A percentile compares a stretch with the other conserved stretches of the same genome.
Conservation (phyloP, 179 eudicot species). For the Drosera spatulata region DNA sequence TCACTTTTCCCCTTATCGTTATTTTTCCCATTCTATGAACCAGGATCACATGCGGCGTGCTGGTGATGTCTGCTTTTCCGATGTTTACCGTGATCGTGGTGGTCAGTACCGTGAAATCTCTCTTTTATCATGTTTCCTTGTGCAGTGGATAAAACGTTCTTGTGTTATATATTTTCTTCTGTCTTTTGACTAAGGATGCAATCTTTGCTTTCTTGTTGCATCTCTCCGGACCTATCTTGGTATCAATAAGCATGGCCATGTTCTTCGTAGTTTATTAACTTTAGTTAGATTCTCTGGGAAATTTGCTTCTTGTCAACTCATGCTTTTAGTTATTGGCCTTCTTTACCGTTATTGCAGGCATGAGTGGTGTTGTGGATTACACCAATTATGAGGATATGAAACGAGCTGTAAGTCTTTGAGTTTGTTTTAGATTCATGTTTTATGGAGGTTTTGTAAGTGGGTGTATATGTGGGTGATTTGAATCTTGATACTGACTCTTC, state of each 20-base stretch:
- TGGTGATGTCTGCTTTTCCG: constrained; percentile 89
- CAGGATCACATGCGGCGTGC: constrained; percentile 97
- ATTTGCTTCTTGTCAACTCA: too few relatives aligned
- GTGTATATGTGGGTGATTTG: background rate
- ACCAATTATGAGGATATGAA: constrained; percentile 73
- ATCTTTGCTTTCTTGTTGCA: too few relatives aligned
- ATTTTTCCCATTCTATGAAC: too few relatives aligned
- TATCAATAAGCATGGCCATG: too few relatives aligned
- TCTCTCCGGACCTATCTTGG: too few relatives aligned
- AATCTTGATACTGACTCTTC: background rate
- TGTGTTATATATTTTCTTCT: background rate
- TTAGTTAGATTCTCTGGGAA: too few relatives aligned
- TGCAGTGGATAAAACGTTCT: too few relatives aligned
- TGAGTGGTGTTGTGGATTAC: constrained; percentile 73
- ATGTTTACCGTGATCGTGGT: constrained; percentile 79
- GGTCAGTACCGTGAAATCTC: constrained; percentile 30
- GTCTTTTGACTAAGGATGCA: background rate
- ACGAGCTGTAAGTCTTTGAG: constrained; percentile 53
- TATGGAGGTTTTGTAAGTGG: too few relatives aligned
- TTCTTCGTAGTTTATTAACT: too few relatives aligned
- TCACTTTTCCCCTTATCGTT: too few relatives aligned
- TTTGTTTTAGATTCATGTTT: background rate
- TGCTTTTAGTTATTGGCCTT: too few relatives aligned
- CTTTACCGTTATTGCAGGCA: constrained; percentile 29
- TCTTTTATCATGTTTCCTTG: background rate